phyloP scores from a whole-genome alignment of 305 asterid species.

The Fraxinus velutina region DNA sequence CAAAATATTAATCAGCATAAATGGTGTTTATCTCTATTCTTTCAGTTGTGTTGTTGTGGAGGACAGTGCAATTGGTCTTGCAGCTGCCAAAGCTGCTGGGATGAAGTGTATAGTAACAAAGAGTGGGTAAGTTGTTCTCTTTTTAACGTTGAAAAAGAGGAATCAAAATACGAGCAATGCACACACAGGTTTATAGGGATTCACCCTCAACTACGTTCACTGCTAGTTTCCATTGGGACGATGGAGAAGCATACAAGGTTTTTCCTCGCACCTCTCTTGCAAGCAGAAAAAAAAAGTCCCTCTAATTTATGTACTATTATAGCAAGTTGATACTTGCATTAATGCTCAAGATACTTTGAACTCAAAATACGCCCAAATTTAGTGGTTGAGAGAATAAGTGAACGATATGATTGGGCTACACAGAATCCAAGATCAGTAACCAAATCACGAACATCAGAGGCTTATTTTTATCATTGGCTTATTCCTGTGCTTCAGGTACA shows the following conservation, averaged over 20 bases:
- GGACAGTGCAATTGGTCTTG: conserved; percentile 93
- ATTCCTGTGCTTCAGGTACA: conserved; percentile 48
- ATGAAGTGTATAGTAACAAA: conserved; percentile 92
- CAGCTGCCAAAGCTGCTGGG: conserved; percentile 96
- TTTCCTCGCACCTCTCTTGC: neutral
- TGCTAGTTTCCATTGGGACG: neutral
- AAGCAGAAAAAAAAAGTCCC: neutral
- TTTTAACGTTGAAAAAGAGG: neutral
- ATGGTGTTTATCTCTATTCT: conserved; percentile 7
- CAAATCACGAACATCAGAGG: neutral
- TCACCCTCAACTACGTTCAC: neutral
- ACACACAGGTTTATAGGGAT: neutral
- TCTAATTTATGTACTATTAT: neutral
- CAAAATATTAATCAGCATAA: neutral
- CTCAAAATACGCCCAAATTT: no score
- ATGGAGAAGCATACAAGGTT: neutral
- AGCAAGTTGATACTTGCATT: neutral
- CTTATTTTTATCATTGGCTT: neutral
- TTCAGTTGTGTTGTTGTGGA: conserved; percentile 86
- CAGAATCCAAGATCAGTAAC: neutral
- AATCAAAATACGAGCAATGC: neutral
- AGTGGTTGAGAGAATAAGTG: neutral
- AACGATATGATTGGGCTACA: neutral
- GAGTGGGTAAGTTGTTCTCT: conserved; percentile 63
- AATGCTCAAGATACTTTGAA: neutral